phyloP scores from a whole-genome alignment of 176 grass and related monocot genomes.

The Oryza glumipatula region DNA sequence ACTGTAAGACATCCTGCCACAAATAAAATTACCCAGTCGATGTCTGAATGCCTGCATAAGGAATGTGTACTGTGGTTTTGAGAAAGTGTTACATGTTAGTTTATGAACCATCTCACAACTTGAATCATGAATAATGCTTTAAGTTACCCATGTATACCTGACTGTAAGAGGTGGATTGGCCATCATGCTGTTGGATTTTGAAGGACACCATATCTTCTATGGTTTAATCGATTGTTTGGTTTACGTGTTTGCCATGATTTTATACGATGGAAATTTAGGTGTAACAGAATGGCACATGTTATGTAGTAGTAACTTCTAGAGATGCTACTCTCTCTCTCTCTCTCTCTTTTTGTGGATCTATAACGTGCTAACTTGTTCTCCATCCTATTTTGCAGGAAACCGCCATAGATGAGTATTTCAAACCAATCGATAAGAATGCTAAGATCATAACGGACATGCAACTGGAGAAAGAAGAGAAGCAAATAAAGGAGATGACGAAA shows the following conservation, averaged over 20 bases:
- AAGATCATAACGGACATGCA: slow-evolving; percentile 83
- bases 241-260: not conserved
- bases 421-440: slow-evolving; percentile 80
- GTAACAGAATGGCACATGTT: not conserved
- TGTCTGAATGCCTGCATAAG: slow-evolving; percentile 17
- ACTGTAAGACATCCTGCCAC: slow-evolving; percentile 60
- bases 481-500: slow-evolving; percentile 75
- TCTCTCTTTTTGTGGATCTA: not conserved
- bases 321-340: too few relatives aligned
- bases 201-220: not conserved
- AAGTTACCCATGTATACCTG: not conserved
- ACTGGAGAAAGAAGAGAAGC: slow-evolving; percentile 75
- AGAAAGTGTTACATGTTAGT: not conserved
- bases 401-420: slow-evolving; percentile 85
- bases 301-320: not conserved
- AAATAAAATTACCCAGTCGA: slow-evolving; percentile 11
- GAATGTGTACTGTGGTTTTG: slow-evolving; percentile 25
- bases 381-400: slow-evolving; percentile 64
- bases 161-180: not conserved
- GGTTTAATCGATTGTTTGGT: slow-evolving; percentile 27
- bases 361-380: slow-evolving; percentile 17
- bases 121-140: not conserved
- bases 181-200: slow-evolving; percentile 5
- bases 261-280: not conserved
- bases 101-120: not conserved